Percentiles rank a stretch among this genome's conserved stretches.
These are phyloP conservation scores for Kregervanrija fluxuum DNA, from an alignment of 805 yeast species.

Conservation along the genomic window DNA sequence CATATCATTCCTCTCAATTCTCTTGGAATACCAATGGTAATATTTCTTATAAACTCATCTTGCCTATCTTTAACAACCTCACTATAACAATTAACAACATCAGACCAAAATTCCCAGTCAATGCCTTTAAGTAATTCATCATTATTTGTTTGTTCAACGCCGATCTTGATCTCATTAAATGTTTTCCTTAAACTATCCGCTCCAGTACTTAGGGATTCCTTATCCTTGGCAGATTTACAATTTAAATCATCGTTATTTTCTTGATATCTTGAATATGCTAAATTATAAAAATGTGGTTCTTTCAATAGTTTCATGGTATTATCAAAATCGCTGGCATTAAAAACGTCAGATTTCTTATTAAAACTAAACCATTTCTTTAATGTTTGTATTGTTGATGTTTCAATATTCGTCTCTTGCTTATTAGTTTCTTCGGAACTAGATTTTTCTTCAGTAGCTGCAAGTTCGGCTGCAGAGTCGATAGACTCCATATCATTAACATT, in stretches of 20 bases:
- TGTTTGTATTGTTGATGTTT: neutral
- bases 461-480: constrained; percentile 12
- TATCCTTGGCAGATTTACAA: constrained; percentile 42
- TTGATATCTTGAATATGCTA: constrained; percentile 52
- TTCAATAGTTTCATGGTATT: constrained; percentile 16
- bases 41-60: constrained; percentile 48
- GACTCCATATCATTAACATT: constrained; percentile 7
- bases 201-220: constrained; percentile 44
- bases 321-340: constrained; percentile 1
- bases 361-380: constrained; percentile 23
- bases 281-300: constrained; percentile 41
- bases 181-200: constrained; percentile 35
- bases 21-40: constrained; percentile 74
- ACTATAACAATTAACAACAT: constrained; percentile 72
- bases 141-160: constrained; percentile 34
- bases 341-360: constrained; percentile 19
- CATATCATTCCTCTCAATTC: constrained; percentile 86
- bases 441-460: constrained; percentile 9
- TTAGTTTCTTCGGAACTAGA: constrained; percentile 4
- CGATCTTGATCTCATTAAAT: constrained; percentile 41
- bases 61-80: constrained; percentile 56
- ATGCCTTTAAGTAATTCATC: constrained; percentile 31
- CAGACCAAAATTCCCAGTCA: constrained; percentile 87
- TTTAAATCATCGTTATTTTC: constrained; percentile 47
- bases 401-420: neutral